Evolutionary conservation across 805 yeast species (phyloP).

Genomic region (Spathaspora gorwiae): DNA sequence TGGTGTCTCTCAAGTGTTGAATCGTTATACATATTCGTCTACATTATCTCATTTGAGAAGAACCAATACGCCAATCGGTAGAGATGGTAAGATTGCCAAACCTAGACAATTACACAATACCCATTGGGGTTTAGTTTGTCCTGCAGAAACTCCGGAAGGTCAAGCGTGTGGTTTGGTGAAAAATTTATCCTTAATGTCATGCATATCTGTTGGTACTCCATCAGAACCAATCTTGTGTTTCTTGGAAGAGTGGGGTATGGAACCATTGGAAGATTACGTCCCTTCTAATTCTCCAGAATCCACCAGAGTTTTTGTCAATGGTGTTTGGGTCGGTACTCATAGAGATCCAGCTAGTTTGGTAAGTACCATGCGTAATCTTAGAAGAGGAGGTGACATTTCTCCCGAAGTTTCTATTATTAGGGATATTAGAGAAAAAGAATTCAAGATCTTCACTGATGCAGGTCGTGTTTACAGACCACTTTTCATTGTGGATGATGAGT

Average conservation of each 20-base stretch:
- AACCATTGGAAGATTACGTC: slow-evolving; percentile 91
- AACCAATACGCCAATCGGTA: slow-evolving; percentile 98
- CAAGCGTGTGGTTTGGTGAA: slow-evolving; percentile 99
- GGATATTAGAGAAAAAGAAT: slow-evolving; percentile 94
- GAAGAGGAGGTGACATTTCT: slow-evolving; percentile 93
- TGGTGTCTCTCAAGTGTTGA: slow-evolving; percentile 98
- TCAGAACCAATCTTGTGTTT: slow-evolving; percentile 90
- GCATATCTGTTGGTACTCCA: slow-evolving; percentile 97
- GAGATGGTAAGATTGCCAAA: slow-evolving; percentile 98
- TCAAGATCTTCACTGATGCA: slow-evolving; percentile 95
- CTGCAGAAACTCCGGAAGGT: slow-evolving; percentile 99
- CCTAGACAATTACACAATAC: slow-evolving; percentile 99
- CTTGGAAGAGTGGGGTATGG: slow-evolving; percentile 99
- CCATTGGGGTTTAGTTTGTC: slow-evolving; percentile 99
- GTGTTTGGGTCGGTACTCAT: slow-evolving; percentile 99
- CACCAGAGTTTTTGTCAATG: slow-evolving; percentile 92
- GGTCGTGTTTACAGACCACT: slow-evolving; percentile 97
- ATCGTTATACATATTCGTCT: slow-evolving; percentile 97
- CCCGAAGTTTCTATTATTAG: slow-evolving; percentile 96
- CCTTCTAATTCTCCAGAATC: slow-evolving; percentile 90
- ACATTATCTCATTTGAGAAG: slow-evolving; percentile 97
- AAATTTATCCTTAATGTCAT: slow-evolving; percentile 92
- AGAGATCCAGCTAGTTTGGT: slow-evolving; percentile 92
- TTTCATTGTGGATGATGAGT: slow-evolving; percentile 86
- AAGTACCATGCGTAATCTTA: slow-evolving; percentile 81